Evolutionary conservation across 148 eudicot genomes (phyloP).

Genomic region (Oxyria digyna): DNA sequence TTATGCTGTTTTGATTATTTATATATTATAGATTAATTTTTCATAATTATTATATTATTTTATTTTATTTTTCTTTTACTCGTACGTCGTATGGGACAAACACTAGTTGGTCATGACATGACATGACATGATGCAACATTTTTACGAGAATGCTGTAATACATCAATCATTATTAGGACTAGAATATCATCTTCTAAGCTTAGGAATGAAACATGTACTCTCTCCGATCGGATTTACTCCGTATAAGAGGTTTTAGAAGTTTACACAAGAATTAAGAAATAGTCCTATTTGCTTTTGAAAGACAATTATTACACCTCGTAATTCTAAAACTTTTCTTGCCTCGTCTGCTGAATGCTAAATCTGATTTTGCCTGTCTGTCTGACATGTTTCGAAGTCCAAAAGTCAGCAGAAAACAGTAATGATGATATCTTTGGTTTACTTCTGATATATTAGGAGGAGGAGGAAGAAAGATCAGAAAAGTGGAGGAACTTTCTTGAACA

Average conservation of each 20-base stretch:
- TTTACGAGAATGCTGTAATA: neutral
- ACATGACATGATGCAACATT: neutral
- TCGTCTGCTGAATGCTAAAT: neutral
- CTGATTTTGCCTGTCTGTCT: neutral
- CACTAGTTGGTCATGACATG: neutral
- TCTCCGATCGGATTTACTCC: too few species aligned
- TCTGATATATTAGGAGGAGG: constrained; percentile 51
- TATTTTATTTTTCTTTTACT: too few species aligned
- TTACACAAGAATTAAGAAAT: too few species aligned
- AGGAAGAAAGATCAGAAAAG: constrained; percentile 66
- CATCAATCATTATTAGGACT: neutral
- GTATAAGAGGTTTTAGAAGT: too few species aligned
- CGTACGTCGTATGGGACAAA: too few species aligned
- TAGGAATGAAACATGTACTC: too few species aligned
- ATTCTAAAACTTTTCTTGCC: too few species aligned
- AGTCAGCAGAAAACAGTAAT: neutral
- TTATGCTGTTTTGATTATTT: too few species aligned
- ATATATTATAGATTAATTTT: too few species aligned
- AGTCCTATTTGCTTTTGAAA: too few species aligned
- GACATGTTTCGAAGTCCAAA: neutral
- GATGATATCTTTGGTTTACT: neutral
- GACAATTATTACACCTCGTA: too few species aligned
- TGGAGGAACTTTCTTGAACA: constrained; percentile 75
- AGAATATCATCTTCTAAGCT: neutral
- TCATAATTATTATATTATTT: too few species aligned